phyloP scores from a whole-genome alignment of 352 stramenopile species.

The Phytophthora melonis region DNA sequence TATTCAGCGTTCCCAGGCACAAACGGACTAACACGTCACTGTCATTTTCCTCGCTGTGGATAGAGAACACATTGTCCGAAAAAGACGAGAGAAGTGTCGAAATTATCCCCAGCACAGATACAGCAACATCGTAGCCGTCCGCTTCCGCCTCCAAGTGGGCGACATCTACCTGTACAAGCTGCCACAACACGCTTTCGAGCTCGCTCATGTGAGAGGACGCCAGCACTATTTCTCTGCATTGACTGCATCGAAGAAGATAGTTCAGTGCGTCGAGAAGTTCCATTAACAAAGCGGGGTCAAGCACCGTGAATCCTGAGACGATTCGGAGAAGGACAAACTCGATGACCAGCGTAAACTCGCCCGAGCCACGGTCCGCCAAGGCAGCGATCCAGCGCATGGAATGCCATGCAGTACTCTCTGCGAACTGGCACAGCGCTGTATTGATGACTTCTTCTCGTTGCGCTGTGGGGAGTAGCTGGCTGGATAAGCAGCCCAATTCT shows the following conservation, averaged over 20 bases:
- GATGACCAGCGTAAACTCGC: constrained; percentile 29
- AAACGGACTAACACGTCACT: constrained; percentile 15
- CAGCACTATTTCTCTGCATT: constrained; percentile 31
- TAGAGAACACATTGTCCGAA: constrained; percentile 18
- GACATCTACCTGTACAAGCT: constrained; percentile 22
- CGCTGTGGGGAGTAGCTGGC: constrained; percentile 23
- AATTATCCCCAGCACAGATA: constrained; percentile 27
- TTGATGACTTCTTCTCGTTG: constrained; percentile 36
- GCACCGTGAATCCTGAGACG: constrained; percentile 24
- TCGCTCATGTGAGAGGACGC: constrained; percentile 18
- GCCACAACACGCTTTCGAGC: constrained; percentile 31
- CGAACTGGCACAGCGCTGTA: constrained; percentile 28
- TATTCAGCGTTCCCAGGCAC: constrained; percentile 21
- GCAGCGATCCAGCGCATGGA: constrained; percentile 43
- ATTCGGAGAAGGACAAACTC: constrained; percentile 41
- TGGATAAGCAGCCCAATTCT: constrained; percentile 34
- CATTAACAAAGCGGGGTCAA: constrained; percentile 27
- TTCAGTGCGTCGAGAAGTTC: constrained; percentile 36
- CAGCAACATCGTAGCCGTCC: constrained; percentile 17
- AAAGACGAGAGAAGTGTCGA: constrained; percentile 19
- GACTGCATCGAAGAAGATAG: constrained; percentile 29
- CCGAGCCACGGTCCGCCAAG: constrained; percentile 14
- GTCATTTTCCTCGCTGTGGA: constrained; percentile 17
- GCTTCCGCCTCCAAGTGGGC: constrained; percentile 10
- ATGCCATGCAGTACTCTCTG: constrained; percentile 25